Conservation (phyloP, 1,139 yeast genomes). For the Debaryomyces sp. region DNA sequence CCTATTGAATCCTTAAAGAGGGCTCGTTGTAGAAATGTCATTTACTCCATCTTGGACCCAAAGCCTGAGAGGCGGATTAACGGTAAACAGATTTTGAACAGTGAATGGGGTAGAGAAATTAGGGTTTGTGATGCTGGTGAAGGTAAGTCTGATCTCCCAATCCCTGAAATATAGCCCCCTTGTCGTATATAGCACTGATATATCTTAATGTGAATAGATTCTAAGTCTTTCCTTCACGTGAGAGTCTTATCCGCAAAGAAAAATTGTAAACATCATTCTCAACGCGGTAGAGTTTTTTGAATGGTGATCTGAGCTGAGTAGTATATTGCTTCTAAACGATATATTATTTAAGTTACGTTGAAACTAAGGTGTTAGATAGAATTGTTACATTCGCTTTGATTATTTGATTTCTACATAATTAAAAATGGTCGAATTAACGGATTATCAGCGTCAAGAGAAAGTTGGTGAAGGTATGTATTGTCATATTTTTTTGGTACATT, state of each 20-base stretch:
- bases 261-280: conserved; percentile 4
- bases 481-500: neutral
- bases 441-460: conserved; percentile 91
- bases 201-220: neutral
- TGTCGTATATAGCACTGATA: neutral
- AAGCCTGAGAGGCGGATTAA: conserved; percentile 84
- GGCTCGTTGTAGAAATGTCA: conserved; percentile 87
- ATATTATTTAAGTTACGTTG: neutral
- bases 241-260: neutral
- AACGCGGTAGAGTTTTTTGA: conserved; percentile 8
- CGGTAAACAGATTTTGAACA: conserved; percentile 82
- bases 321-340: neutral
- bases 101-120: conserved; percentile 96
- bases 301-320: neutral
- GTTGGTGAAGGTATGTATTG: conserved; percentile 78
- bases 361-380: neutral
- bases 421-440: conserved; percentile 80
- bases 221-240: neutral
- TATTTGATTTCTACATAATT: neutral
- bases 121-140: conserved; percentile 73
- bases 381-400: conserved; percentile 1
- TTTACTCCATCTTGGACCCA: conserved; percentile 90
- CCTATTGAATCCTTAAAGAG: conserved; percentile 85
- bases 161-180: neutral
- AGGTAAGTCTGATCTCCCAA: conserved; percentile 10